These are phyloP conservation scores for Malus fusca DNA, from an alignment of 306 rosid genomes.

Conservation along the genomic window DNA sequence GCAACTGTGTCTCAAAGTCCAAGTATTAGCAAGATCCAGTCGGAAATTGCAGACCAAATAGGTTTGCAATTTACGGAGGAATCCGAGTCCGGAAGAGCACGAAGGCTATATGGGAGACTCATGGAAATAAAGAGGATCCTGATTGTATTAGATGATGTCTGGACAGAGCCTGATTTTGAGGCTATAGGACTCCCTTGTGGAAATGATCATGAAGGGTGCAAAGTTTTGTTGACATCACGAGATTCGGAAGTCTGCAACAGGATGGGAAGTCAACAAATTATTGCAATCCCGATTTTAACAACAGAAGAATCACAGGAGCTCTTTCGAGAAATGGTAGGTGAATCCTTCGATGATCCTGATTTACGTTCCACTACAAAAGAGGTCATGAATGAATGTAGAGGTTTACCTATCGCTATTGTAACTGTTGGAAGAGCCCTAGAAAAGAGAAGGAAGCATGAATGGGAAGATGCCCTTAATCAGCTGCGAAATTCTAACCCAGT, in stretches of 20 bases:
- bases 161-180: conserved; percentile 19
- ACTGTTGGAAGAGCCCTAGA: conserved; percentile 20
- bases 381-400: conserved; percentile 24
- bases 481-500: background rate
- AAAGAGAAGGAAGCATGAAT: background rate
- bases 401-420: conserved; percentile 32
- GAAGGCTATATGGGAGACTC: background rate
- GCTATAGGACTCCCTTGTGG: conserved; percentile 15
- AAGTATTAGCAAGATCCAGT: background rate
- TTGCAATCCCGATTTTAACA: background rate
- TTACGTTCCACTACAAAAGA: background rate
- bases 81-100: background rate
- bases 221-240: conserved; percentile 27
- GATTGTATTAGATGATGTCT: conserved; percentile 27
- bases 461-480: conserved; percentile 17
- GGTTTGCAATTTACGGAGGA: background rate
- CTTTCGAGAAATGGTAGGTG: conserved; percentile 7
- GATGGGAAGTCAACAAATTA: conserved; percentile 13
- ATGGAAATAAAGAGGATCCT: background rate
- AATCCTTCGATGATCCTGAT: background rate
- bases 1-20: background rate
- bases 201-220: conserved; percentile 13
- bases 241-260: background rate
- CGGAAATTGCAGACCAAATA: background rate
- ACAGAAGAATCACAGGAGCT: conserved; percentile 16